These are phyloP conservation scores for Prototheca cutis DNA, from an alignment of 163 green algal genomes.

Conservation along the genomic window DNA sequence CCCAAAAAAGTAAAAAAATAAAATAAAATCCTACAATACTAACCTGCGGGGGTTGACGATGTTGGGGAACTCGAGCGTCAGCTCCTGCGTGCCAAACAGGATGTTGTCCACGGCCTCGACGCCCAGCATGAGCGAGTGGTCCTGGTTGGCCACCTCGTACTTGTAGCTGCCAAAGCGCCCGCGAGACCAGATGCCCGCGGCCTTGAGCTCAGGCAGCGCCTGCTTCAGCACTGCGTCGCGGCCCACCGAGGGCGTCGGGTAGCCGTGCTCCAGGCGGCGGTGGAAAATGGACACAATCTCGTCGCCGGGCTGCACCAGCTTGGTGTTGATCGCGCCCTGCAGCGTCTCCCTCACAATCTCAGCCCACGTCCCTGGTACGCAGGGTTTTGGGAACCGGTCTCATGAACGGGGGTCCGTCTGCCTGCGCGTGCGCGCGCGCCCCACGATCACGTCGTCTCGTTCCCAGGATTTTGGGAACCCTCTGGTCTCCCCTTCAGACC, in stretches of 20 bases:
- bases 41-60: slow-evolving; percentile 74
- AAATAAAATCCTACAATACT: slow-evolving; percentile 16
- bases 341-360: slow-evolving; percentile 66
- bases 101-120: slow-evolving; percentile 85
- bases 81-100: slow-evolving; percentile 67
- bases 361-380: slow-evolving; percentile 36
- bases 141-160: slow-evolving; percentile 90
- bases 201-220: slow-evolving; percentile 70
- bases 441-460: too few species aligned
- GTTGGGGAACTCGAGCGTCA: slow-evolving; percentile 75
- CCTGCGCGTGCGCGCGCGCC: too few species aligned
- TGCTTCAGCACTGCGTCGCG: slow-evolving; percentile 64
- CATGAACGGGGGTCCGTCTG: too few species aligned
- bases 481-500: too few species aligned
- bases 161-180: slow-evolving; percentile 85
- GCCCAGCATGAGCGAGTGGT: slow-evolving; percentile 84
- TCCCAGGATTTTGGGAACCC: too few species aligned
- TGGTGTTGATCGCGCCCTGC: slow-evolving; percentile 59
- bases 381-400: too few species aligned
- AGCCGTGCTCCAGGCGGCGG: slow-evolving; percentile 70
- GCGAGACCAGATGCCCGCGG: slow-evolving; percentile 70
- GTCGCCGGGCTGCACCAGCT: slow-evolving; percentile 44
- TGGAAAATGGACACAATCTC: slow-evolving; percentile 87
- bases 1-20: neutral
- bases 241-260: slow-evolving; percentile 60